Evolutionary conservation across 352 stramenopile species (phyloP), one percentile per base, ranked within the genome.

Genomic region (Globisporangium nunn): DNA sequence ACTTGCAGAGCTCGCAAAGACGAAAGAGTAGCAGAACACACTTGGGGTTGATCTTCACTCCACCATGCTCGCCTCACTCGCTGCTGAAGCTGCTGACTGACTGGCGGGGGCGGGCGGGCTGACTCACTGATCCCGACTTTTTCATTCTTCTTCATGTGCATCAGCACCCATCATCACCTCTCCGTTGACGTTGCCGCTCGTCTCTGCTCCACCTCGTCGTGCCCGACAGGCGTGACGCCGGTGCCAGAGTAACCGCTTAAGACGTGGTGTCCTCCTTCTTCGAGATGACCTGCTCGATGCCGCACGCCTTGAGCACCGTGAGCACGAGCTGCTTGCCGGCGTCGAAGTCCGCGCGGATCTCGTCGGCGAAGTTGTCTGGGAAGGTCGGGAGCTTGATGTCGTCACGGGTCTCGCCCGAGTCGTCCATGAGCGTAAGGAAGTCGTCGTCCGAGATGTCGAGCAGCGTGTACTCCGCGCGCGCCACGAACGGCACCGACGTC

Each of bases 361-460:
- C 91, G 51, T 98, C 75, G 45, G 77, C 96, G 66, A 99, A 97
- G 39, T 61, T 93, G 6, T 98, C 95, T 44, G 97, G 97, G 75
- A 93, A 96, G 7, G 77, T 85, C 53, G 96, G 96, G 56, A 99
- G 85, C 83, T 99, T 98, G 58, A 99, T 84, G 80, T 99, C 96
- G 50, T 98, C 95, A 78, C 98, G 98, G 70, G 96, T 97, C 44
- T 99, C 96, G 61, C 96, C 96, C 12, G 64, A 72, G 71, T 99
- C 96, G 79, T 99, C 96, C 91, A 99, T 98, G 62, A 99, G 91
- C 64, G 91, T 98, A 58, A 98, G 85, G 73, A 98, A 98, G 68
- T 96, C 96, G 56, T 99, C 97, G 52, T 98, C 97, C 68, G 90
- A 90, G 72, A 99, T 99, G 80, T 99, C 96, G 56, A 99, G 91